Evolutionary conservation across 192 early-diverging fungal species (phyloP).

Genomic region (Podila verticillata): DNA sequence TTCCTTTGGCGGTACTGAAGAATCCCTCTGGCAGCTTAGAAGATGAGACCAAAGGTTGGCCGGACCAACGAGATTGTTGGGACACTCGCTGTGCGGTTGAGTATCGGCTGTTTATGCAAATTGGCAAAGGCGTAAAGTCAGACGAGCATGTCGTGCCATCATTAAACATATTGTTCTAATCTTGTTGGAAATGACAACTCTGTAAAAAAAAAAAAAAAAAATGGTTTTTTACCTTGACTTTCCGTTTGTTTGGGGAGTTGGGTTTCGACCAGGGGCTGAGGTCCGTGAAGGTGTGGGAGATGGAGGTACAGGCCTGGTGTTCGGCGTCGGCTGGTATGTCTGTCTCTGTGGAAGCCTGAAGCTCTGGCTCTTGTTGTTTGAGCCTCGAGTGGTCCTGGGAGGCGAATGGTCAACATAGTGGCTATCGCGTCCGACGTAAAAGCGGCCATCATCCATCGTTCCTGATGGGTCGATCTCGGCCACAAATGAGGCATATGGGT

Average conservation of each 20-base stretch:
- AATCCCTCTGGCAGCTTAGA: slow-evolving; percentile 24
- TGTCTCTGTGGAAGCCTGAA: background rate
- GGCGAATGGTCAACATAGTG: slow-evolving; percentile 20
- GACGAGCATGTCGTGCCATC: background rate
- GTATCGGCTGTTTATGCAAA: background rate
- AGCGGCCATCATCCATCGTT: slow-evolving; percentile 27
- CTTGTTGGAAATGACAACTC: no score
- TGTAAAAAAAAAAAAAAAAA: no score
- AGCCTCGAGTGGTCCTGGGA: background rate
- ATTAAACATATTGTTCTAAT: no score
- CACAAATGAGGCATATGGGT: slow-evolving; percentile 22
- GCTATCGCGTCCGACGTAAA: slow-evolving; percentile 22
- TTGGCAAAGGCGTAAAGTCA: background rate
- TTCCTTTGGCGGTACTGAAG: slow-evolving; percentile 26
- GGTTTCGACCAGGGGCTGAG: no score
- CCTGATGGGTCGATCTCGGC: slow-evolving; percentile 11
- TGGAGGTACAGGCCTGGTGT: no score
- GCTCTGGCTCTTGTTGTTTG: background rate
- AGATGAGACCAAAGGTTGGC: slow-evolving; percentile 15
- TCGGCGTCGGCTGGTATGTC: background rate
- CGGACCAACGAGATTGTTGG: slow-evolving; percentile 25
- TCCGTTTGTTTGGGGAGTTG: no score
- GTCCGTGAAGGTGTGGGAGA: no score
- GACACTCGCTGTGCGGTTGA: background rate
- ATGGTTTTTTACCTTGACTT: no score